Evolutionary conservation across 768 basidiomycete genomes (phyloP).

Genomic region (Mycena rosella): DNA sequence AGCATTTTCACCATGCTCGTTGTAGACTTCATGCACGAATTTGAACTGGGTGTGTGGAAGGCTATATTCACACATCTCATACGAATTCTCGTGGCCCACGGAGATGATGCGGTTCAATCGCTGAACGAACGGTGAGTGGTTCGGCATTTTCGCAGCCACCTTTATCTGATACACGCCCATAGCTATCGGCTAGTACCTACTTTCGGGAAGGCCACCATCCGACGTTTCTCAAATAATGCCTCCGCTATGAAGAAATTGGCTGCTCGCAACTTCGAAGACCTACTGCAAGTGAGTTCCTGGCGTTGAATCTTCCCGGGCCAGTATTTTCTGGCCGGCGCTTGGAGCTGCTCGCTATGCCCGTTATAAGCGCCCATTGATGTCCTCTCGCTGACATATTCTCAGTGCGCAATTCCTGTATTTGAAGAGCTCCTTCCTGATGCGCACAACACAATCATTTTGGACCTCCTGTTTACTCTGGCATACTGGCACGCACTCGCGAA

Average conservation of each 20-base stretch:
- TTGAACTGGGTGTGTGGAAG: slow-evolving; percentile 13
- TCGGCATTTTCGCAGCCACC: not conserved
- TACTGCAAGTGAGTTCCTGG: slow-evolving; percentile 42
- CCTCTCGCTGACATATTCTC: not conserved
- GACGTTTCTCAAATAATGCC: slow-evolving; percentile 38
- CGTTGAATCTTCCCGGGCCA: not conserved
- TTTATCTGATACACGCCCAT: not conserved
- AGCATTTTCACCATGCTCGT: slow-evolving; percentile 10
- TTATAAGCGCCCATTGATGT: too few species aligned
- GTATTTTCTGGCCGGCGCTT: too few species aligned
- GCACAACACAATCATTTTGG: slow-evolving; percentile 39
- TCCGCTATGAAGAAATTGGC: slow-evolving; percentile 39
- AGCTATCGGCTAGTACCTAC: slow-evolving; percentile 14
- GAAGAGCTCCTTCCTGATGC: slow-evolving; percentile 45
- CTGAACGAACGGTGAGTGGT: slow-evolving; percentile 13
- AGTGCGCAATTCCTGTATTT: slow-evolving; percentile 50
- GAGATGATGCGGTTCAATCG: not conserved
- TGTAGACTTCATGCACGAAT: slow-evolving; percentile 12
- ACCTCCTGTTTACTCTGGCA: slow-evolving; percentile 41
- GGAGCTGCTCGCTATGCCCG: too few species aligned
- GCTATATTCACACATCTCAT: slow-evolving; percentile 11
- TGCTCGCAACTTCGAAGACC: slow-evolving; percentile 45
- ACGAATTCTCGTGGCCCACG: slow-evolving; percentile 3
- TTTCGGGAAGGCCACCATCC: slow-evolving; percentile 42
- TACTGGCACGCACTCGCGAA: slow-evolving; percentile 54